Base-by-base conservation (phyloP, 2,329 filamentous ascomycete species). In the Xylariaceae sp. region DNA sequence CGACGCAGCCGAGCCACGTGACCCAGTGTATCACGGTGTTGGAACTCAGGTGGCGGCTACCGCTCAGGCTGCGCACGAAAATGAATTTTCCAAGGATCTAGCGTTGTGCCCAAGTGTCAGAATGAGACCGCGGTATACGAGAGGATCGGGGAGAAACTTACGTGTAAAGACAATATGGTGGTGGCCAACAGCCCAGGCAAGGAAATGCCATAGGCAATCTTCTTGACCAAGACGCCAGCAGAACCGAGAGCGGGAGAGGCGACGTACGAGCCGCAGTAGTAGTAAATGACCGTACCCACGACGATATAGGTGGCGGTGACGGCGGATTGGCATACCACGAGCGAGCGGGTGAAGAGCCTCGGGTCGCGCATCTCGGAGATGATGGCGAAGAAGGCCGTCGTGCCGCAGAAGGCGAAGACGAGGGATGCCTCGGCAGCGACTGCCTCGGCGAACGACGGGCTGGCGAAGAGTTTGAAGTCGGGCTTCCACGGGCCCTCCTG, bases 341-440 rank as follows among this genome's bases (percentile, higher is more conserved):
- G 43, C 1, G 59, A 50, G 3, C 54, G 50, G 3, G 40, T 56
- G 36, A 57, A 63, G 6, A 46, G 32, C 8, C 36, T 36, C 0
- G 59, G 60, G 7, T 62, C 50, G 1, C 53, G 47, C 60, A 63
- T 63, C 40, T 63, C 60, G 12, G 60, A 50, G 0, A 44, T 51
- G 16, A 63, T 52, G 11, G 52, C 37, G 45, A 60, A 62, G 43
- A 60, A 65, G 13, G 54, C 59, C 0, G 62, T 55, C 0, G 61
- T 61, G 14, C 61, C 63, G 5, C 60, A 56, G 34, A 57, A 66
- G 4, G 65, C 56, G 33, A 67, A 67, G 23, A 67, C 50, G 6
- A 63, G 41, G 3, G 55, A 46, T 1, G 59, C 56, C 18, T 61
- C 35, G 15, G 60, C 58, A 1, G 58, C 38, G 15, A 62, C 50